Base-by-base conservation (phyloP, 1,139 yeast genomes). In the Lodderomyces metapsilosis region DNA sequence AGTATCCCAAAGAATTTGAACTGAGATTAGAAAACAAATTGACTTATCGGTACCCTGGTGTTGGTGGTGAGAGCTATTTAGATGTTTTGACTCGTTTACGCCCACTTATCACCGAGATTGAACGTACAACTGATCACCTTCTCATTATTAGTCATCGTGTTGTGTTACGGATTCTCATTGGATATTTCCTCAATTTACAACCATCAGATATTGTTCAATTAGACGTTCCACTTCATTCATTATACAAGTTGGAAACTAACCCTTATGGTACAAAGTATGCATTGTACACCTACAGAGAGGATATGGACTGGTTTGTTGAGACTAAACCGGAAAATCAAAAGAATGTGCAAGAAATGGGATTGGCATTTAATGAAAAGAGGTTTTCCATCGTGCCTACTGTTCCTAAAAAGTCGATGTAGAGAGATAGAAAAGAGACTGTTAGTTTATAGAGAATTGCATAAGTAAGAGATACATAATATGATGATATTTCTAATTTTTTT, bases 261-360 rank as follows among this genome's bases (percentile, higher is more conserved):
- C 97, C 98, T 0, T 91, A 88, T 61, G 98, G 98, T 4, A 95
- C 94, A 2, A 92, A 88, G 47, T 91, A 95, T 85, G 77, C 88
- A 15, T 73, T 89, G 64, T 91, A 84, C 62, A 95, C 88, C 59
- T 91, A 85, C 61, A 85, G 87, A 53, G 97, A 88, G 52, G 68
- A 67, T 6, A 64, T 76, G 23, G 92, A 89, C 61, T 82, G 88
- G 84, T 91, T 91, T 63, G 77, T 71, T 42, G 79, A 84, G 52
- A 84, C 88, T 5, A 80, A 84, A 41, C 83, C 88, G 10, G 83
- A 82, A 31, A 81, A 77, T 46, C 69, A 82, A 52, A 76, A 74
- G 61, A 78, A 77, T 52, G 63, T 75, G 50, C 76, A 77, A 51
- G 87, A 84, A 54, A 82, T 83, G 25, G 88, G 87, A 0, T 80